Conservation (phyloP, 371 early-diverging fungal species). For the Mortierella sp. region DNA sequence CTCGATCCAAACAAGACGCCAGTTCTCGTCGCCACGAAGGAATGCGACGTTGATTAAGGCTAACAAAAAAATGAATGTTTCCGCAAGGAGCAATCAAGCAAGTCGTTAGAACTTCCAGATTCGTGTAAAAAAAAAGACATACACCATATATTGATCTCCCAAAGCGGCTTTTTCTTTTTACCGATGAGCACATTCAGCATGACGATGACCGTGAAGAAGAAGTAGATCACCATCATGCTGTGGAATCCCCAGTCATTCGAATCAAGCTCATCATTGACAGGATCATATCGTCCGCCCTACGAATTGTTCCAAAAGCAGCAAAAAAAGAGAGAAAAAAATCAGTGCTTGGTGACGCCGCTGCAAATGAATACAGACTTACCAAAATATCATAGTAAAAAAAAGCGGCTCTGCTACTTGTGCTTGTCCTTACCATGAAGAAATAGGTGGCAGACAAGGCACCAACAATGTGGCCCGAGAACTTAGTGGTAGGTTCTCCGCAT, state of each 20-base stretch:
- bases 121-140: background rate
- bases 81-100: background rate
- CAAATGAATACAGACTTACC: too few species aligned
- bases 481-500: background rate
- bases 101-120: background rate
- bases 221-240: slow-evolving; percentile 19
- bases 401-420: too few species aligned
- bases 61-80: background rate
- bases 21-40: slow-evolving; percentile 1
- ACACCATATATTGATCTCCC: too few species aligned
- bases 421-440: slow-evolving; percentile 3
- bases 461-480: background rate
- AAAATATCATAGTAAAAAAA: too few species aligned
- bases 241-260: slow-evolving; percentile 9
- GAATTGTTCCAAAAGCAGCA: too few species aligned
- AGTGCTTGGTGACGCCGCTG: too few species aligned
- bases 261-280: slow-evolving; percentile 7
- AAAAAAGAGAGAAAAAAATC: too few species aligned
- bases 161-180: slow-evolving; percentile 3
- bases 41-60: slow-evolving; percentile 21
- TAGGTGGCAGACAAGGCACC: background rate
- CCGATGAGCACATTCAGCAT: slow-evolving; percentile 34
- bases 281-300: slow-evolving; percentile 23
- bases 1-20: slow-evolving; percentile 7
- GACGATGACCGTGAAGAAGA: slow-evolving; percentile 25